These are phyloP conservation scores for Fusarium sp. DNA, from an alignment of 2,329 filamentous ascomycete genomes.

Conservation along the genomic window DNA sequence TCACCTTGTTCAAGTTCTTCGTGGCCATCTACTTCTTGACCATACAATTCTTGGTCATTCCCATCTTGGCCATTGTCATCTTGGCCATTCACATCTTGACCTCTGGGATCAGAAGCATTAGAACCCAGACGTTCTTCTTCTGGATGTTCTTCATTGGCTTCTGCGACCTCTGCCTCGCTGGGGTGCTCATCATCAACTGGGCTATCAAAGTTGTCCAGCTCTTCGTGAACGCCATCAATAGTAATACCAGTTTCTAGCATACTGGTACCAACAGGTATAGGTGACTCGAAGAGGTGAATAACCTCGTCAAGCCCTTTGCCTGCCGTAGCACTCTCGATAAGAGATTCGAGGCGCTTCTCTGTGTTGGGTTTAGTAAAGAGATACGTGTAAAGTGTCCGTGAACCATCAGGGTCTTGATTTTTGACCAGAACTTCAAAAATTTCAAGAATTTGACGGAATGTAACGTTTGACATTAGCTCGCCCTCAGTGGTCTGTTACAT, in stretches of 20 bases:
- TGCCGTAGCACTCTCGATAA: constrained; percentile 56
- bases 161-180: constrained; percentile 18
- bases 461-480: constrained; percentile 52
- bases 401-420: constrained; percentile 56
- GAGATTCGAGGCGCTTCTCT: constrained; percentile 53
- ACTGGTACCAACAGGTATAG: constrained; percentile 29
- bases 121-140: constrained; percentile 27
- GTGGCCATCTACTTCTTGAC: neutral
- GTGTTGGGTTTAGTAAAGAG: constrained; percentile 55
- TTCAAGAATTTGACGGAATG: constrained; percentile 55
- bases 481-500: constrained; percentile 50
- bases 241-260: constrained; percentile 29
- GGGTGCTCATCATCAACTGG: constrained; percentile 37
- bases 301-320: constrained; percentile 57
- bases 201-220: constrained; percentile 44
- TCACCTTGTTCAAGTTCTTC: constrained; percentile 4
- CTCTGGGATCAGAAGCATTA: constrained; percentile 1
- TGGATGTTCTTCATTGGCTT: constrained; percentile 35
- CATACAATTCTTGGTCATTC: neutral
- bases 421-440: constrained; percentile 57
- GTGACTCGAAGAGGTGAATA: constrained; percentile 52
- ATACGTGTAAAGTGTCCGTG: constrained; percentile 56
- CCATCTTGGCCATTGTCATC: constrained; percentile 6
- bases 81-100: constrained; percentile 1
- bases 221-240: constrained; percentile 37